These are phyloP conservation scores for Sporopachydermia lactativora DNA, from an alignment of 805 yeast genomes.

Conservation along the genomic window DNA sequence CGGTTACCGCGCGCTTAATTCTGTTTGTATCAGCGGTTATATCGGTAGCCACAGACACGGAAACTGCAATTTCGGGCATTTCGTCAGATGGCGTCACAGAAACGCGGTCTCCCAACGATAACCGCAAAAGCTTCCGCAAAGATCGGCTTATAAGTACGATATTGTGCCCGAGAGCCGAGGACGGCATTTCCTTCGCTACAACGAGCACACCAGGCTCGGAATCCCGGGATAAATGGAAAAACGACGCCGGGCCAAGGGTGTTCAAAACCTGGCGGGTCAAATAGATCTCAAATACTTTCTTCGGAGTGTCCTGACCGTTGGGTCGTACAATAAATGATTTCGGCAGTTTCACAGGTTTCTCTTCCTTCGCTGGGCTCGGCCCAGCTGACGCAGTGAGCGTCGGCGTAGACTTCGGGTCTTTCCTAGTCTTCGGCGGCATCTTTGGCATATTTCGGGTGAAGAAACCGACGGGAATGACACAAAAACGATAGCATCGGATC, in stretches of 20 bases:
- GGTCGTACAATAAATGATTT: background rate
- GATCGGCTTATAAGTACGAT: background rate
- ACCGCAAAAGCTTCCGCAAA: background rate
- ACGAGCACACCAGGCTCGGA: background rate
- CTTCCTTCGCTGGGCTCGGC: background rate
- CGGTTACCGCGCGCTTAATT: background rate
- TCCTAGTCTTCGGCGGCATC: background rate
- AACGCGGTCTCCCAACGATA: background rate
- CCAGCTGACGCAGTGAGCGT: slow-evolving; percentile 1
- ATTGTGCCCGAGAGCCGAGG: background rate
- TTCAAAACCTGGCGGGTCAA: background rate
- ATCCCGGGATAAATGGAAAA: background rate
- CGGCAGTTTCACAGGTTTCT: background rate
- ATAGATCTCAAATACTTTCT: background rate
- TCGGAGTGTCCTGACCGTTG: background rate
- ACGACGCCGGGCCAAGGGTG: background rate
- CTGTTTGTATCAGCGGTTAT: background rate
- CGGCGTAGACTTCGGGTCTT: slow-evolving; percentile 11
- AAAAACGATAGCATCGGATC: too few relatives aligned
- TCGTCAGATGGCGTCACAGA: background rate
- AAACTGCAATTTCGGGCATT: background rate
- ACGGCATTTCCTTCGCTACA: background rate
- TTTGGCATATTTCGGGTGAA: too few relatives aligned
- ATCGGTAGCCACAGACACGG: background rate
- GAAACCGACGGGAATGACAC: too few relatives aligned